Percentiles rank a stretch among this genome's conserved stretches.
phyloP scores from a whole-genome alignment of 1,139 yeast genomes.

The Candida labiduridarum region DNA sequence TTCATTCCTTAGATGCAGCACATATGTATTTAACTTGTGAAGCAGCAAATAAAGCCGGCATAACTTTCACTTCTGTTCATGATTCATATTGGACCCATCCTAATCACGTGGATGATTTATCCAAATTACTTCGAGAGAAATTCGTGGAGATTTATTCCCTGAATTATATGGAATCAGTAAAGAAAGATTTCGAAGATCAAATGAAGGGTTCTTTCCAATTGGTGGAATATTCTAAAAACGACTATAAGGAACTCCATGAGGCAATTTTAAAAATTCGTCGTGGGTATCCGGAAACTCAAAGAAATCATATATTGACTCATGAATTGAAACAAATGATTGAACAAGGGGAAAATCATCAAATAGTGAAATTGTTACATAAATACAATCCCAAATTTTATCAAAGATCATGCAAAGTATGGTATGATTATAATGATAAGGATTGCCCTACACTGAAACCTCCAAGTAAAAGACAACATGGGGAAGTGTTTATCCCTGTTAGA shows the following conservation, averaged over 20 bases:
- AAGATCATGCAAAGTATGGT: not conserved
- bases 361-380: slow-evolving; percentile 18
- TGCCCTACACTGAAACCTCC: too few species aligned
- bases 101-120: slow-evolving; percentile 29
- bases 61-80: slow-evolving; percentile 44
- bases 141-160: slow-evolving; percentile 38
- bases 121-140: slow-evolving; percentile 30
- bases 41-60: slow-evolving; percentile 20
- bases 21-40: slow-evolving; percentile 43
- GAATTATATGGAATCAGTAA: slow-evolving; percentile 28
- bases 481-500: too few species aligned
- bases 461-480: too few species aligned
- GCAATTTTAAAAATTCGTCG: slow-evolving; percentile 19
- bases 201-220: slow-evolving; percentile 33
- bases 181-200: slow-evolving; percentile 28
- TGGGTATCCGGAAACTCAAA: slow-evolving; percentile 11
- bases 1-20: slow-evolving; percentile 46
- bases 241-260: slow-evolving; percentile 21
- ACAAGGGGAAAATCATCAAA: slow-evolving; percentile 6
- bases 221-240: slow-evolving; percentile 32
- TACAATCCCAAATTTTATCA: slow-evolving; percentile 26
- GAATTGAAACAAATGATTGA: slow-evolving; percentile 18
- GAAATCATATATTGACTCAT: slow-evolving; percentile 17
- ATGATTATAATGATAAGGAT: too few species aligned
- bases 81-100: slow-evolving; percentile 52